Percentiles rank a stretch among this genome's conserved stretches.
These are phyloP conservation scores for Pholiota molesta DNA, from an alignment of 768 basidiomycete species.

Conservation along the genomic window DNA sequence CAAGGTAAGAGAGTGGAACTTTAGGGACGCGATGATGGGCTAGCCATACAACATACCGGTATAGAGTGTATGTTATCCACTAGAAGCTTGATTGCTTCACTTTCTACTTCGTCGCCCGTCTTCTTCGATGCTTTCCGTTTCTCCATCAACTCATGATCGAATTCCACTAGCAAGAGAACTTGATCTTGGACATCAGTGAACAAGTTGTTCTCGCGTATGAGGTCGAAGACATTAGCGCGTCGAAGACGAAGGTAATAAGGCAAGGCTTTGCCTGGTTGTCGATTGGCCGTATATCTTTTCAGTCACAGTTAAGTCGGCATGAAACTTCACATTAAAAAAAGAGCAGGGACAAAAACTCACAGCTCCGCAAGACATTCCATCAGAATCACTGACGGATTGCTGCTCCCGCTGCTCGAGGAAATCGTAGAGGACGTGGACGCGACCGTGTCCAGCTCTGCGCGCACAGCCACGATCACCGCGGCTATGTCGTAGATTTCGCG, in stretches of 20 bases:
- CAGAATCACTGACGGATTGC: constrained; percentile 50
- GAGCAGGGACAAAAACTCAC: constrained; percentile 40
- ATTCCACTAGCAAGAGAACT: constrained; percentile 89
- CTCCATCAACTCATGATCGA: constrained; percentile 85
- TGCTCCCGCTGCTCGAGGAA: constrained; percentile 40
- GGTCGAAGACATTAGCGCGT: constrained; percentile 88
- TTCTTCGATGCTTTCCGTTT: constrained; percentile 50
- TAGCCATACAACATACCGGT: constrained; percentile 57
- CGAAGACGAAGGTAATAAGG: constrained; percentile 88
- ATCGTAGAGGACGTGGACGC: constrained; percentile 52
- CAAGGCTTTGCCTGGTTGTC: constrained; percentile 93
- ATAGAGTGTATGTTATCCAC: constrained; percentile 97
- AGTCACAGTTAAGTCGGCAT: background rate
- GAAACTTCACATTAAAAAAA: background rate
- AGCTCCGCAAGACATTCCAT: constrained; percentile 95
- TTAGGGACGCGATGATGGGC: background rate
- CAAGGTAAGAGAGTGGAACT: too few relatives aligned
- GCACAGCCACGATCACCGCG: constrained; percentile 88
- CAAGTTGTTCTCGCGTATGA: constrained; percentile 91
- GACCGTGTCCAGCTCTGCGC: constrained; percentile 73
- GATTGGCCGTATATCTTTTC: constrained; percentile 77
- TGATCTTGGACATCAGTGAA: constrained; percentile 96
- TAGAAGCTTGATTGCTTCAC: constrained; percentile 82
- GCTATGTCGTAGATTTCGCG: constrained; percentile 85
- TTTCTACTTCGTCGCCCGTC: constrained; percentile 44